phyloP scores from a whole-genome alignment of 2,329 filamentous ascomycete species.

The Onygenales sp. region DNA sequence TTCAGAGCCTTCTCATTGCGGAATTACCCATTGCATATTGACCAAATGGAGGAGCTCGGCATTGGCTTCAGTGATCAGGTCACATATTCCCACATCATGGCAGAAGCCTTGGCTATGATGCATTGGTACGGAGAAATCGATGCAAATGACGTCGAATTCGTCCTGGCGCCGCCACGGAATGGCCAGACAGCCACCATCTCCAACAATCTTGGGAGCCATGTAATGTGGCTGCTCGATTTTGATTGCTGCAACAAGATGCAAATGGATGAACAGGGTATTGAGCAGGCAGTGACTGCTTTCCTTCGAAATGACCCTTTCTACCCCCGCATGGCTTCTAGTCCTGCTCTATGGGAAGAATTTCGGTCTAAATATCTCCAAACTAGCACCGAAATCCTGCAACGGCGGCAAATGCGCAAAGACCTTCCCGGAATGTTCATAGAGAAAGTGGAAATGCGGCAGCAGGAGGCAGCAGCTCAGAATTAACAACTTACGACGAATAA shows the following conservation, averaged over 20 bases:
- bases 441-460: constrained; percentile 1
- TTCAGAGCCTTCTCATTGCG: constrained; percentile 30
- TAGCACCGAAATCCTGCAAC: constrained; percentile 6
- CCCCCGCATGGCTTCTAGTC: constrained; percentile 28
- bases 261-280: constrained; percentile 32
- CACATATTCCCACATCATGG: constrained; percentile 38
- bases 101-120: constrained; percentile 40
- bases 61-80: constrained; percentile 18
- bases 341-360: constrained; percentile 19
- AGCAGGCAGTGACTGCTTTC: constrained; percentile 36
- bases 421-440: constrained; percentile 6
- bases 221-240: constrained; percentile 42
- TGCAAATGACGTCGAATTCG: constrained; percentile 48
- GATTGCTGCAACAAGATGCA: constrained; percentile 31
- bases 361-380: constrained; percentile 16
- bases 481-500: too few relatives aligned
- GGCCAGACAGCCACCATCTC: constrained; percentile 1
- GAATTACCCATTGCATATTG: constrained; percentile 42
- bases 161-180: constrained; percentile 27
- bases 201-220: constrained; percentile 23
- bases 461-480: too few relatives aligned
- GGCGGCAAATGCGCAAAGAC: not conserved
- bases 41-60: constrained; percentile 40
- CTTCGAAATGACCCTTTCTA: constrained; percentile 45
- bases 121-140: constrained; percentile 42